Conservation (phyloP, 768 basidiomycete genomes). For the Tylopilus sp. region DNA sequence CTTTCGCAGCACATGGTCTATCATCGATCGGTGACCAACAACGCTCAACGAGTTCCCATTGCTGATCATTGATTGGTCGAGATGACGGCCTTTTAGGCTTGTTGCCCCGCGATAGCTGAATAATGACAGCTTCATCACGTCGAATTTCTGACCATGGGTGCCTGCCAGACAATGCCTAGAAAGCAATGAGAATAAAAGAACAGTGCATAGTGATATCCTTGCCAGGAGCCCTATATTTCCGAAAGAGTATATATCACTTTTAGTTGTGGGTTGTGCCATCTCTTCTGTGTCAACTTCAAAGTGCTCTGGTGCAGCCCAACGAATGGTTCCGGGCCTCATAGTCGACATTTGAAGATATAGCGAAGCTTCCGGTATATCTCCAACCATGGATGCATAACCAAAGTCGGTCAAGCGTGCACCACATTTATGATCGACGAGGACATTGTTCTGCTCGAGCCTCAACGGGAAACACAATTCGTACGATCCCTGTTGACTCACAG, state of each 20-base stretch:
- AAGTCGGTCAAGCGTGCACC: neutral
- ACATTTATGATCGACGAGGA: neutral
- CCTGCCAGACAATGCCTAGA: constrained; percentile 19
- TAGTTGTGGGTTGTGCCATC: neutral
- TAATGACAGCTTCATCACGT: no score
- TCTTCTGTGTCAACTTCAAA: constrained; percentile 15
- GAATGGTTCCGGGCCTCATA: constrained; percentile 33
- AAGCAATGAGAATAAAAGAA: neutral
- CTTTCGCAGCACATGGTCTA: no score
- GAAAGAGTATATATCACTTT: no score
- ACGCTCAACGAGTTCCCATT: no score
- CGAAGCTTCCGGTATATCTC: no score
- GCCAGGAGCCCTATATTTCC: constrained; percentile 28
- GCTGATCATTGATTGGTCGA: constrained; percentile 1
- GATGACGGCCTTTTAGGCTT: neutral
- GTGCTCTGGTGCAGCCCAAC: constrained; percentile 41
- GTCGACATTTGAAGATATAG: constrained; percentile 16
- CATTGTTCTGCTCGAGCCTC: neutral
- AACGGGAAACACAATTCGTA: neutral
- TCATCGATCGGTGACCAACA: constrained; percentile 2
- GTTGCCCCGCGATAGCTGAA: no score
- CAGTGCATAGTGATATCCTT: neutral
- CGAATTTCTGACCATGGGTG: no score
- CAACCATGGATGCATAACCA: no score
- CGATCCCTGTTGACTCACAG: neutral